phyloP scores from a whole-genome alignment of 768 basidiomycete genomes.

The Tephrocybe sp. region DNA sequence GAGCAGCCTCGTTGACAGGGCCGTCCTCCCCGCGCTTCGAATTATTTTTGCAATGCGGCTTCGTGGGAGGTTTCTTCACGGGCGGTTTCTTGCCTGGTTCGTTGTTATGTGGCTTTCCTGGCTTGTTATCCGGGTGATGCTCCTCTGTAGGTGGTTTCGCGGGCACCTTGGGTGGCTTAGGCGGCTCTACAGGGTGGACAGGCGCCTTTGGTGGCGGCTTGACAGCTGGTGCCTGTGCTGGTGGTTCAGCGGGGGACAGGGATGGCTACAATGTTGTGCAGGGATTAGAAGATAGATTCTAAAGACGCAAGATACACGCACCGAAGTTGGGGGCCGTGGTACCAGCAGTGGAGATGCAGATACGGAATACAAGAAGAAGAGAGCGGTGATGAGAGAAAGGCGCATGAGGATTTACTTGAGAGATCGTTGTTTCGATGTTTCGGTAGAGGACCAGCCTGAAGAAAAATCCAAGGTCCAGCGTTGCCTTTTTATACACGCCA shows the following conservation, averaged over 20 bases:
- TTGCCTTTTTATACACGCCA: not conserved
- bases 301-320: no score
- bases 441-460: conserved; percentile 4
- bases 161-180: no score
- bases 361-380: not conserved
- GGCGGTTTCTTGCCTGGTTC: not conserved
- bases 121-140: not conserved
- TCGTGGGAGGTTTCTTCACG: no score
- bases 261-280: no score
- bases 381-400: not conserved
- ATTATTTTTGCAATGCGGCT: no score
- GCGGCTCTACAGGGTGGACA: not conserved
- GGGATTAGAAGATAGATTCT: no score
- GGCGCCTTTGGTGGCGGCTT: not conserved
- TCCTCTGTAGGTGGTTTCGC: no score
- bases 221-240: not conserved
- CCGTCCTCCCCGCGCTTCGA: no score
- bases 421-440: not conserved
- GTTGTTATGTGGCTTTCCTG: not conserved
- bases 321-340: not conserved
- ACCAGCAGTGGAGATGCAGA: not conserved
- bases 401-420: not conserved
- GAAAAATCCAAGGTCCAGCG: not conserved
- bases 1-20: not conserved
- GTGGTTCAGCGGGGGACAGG: not conserved